These are phyloP conservation scores for Xerocomus spinulosus DNA, from an alignment of 768 basidiomycete genomes.

Conservation along the genomic window DNA sequence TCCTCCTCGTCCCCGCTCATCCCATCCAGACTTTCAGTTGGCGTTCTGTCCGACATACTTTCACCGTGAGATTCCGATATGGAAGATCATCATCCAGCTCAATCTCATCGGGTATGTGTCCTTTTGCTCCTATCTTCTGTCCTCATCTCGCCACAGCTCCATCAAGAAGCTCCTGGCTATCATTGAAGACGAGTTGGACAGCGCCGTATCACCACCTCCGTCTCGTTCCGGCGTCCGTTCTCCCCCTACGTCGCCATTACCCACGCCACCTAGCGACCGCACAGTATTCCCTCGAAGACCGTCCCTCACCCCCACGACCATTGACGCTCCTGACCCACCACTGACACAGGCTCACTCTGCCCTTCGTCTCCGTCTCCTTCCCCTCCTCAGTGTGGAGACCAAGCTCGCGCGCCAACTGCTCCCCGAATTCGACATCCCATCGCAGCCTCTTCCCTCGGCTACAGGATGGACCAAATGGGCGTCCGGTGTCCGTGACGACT, in stretches of 20 bases:
- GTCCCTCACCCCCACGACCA: not conserved
- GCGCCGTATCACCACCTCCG: constrained; percentile 1
- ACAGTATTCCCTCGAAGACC: not conserved
- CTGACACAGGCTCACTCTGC: constrained; percentile 19
- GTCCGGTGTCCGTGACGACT: constrained; percentile 8
- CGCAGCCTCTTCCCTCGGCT: constrained; percentile 25
- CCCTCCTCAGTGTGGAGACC: constrained; percentile 54
- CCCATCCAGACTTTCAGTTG: constrained; percentile 56
- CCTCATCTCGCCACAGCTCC: constrained; percentile 36
- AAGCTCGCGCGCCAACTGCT: constrained; percentile 49
- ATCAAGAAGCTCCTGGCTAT: constrained; percentile 54
- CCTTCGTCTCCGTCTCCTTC: constrained; percentile 38
- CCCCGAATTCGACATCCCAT: constrained; percentile 32
- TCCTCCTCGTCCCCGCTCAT: not conserved
- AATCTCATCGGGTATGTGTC: constrained; percentile 56
- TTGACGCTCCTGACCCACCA: constrained; percentile 10
- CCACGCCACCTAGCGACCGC: not conserved
- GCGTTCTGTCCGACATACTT: constrained; percentile 61
- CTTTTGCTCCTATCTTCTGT: not conserved
- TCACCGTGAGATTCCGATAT: constrained; percentile 50
- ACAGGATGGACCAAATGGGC: constrained; percentile 27
- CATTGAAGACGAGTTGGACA: constrained; percentile 43
- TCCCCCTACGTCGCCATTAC: no score
- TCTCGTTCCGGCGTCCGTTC: not conserved
- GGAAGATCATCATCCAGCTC: constrained; percentile 64